Conservation (phyloP, 768 basidiomycete genomes). For the Cubamyces sp. region DNA sequence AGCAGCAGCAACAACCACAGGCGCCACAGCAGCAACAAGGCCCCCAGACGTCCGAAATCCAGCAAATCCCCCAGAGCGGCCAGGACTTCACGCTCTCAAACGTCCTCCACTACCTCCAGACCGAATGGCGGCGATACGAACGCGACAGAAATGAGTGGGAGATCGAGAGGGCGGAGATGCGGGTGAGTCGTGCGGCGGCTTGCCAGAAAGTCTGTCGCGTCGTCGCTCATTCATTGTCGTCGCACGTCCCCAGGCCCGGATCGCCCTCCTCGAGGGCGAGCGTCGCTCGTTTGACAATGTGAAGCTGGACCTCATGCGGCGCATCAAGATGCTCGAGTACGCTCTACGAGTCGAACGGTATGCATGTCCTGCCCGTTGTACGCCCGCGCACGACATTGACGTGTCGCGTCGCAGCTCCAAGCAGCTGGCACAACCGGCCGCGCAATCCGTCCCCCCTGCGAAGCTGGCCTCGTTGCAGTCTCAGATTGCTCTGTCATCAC, state of each 20-base stretch:
- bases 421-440: slow-evolving; percentile 66
- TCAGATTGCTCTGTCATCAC: slow-evolving; percentile 48
- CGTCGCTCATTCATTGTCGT: slow-evolving; percentile 16
- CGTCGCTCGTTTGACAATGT: slow-evolving; percentile 96
- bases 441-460: slow-evolving; percentile 62
- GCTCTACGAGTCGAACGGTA: slow-evolving; percentile 96
- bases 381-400: slow-evolving; percentile 37
- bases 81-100: slow-evolving; percentile 93
- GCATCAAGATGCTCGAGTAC: slow-evolving; percentile 99
- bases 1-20: slow-evolving; percentile 44
- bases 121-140: slow-evolving; percentile 97
- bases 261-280: slow-evolving; percentile 96
- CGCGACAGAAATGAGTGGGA: slow-evolving; percentile 99
- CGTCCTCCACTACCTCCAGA: slow-evolving; percentile 96
- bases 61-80: slow-evolving; percentile 81
- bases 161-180: slow-evolving; percentile 99
- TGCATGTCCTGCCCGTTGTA: slow-evolving; percentile 35
- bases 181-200: slow-evolving; percentile 58
- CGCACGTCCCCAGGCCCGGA: slow-evolving; percentile 72
- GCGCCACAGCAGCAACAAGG: slow-evolving; percentile 58
- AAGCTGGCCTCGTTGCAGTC: slow-evolving; percentile 69
- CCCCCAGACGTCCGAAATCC: slow-evolving; percentile 57
- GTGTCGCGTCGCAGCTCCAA: slow-evolving; percentile 65
- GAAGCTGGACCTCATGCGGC: slow-evolving; percentile 91
- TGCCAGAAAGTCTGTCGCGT: slow-evolving; percentile 21